phyloP scores from a whole-genome alignment of 2,329 filamentous ascomycete species.

The Phialophora chinensis region DNA sequence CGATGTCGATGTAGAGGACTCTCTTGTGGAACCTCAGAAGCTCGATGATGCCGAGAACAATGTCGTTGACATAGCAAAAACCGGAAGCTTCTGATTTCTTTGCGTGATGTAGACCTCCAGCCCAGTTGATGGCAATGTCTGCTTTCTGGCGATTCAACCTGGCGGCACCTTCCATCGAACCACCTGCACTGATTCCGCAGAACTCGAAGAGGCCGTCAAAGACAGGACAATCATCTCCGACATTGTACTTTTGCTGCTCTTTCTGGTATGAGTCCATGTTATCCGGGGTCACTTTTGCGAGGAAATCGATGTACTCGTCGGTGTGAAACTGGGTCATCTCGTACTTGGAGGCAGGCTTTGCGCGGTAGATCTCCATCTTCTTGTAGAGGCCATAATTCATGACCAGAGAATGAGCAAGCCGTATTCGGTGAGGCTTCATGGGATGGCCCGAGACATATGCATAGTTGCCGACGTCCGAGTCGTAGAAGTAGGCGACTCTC shows the following conservation, averaged over 20 bases:
- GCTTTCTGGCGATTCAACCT: constrained; percentile 71
- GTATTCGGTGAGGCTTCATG: constrained; percentile 72
- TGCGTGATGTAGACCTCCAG: constrained; percentile 92
- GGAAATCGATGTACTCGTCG: constrained; percentile 74
- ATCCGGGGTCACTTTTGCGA: constrained; percentile 90
- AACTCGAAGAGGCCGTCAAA: constrained; percentile 75
- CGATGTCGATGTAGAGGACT: constrained; percentile 71
- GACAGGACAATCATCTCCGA: constrained; percentile 68
- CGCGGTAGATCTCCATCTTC: constrained; percentile 76
- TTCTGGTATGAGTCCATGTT: constrained; percentile 95
- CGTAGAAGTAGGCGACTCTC: constrained; percentile 97
- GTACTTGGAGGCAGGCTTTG: constrained; percentile 75
- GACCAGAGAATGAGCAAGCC: constrained; percentile 69
- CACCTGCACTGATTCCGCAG: constrained; percentile 72
- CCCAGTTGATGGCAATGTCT: constrained; percentile 80
- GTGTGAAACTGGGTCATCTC: constrained; percentile 78
- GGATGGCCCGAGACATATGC: constrained; percentile 82
- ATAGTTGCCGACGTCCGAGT: constrained; percentile 97
- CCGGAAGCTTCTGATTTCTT: constrained; percentile 94
- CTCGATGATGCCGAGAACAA: constrained; percentile 70
- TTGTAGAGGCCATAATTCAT: constrained; percentile 78
- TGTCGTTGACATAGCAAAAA: constrained; percentile 96
- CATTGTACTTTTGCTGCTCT: constrained; percentile 82
- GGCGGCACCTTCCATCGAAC: constrained; percentile 74
- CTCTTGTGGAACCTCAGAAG: constrained; percentile 68